A percentile compares a stretch with the other conserved stretches of the same genome.
Evolutionary conservation across 805 yeast genomes (phyloP).

Genomic region (Ogataea haglerorum): DNA sequence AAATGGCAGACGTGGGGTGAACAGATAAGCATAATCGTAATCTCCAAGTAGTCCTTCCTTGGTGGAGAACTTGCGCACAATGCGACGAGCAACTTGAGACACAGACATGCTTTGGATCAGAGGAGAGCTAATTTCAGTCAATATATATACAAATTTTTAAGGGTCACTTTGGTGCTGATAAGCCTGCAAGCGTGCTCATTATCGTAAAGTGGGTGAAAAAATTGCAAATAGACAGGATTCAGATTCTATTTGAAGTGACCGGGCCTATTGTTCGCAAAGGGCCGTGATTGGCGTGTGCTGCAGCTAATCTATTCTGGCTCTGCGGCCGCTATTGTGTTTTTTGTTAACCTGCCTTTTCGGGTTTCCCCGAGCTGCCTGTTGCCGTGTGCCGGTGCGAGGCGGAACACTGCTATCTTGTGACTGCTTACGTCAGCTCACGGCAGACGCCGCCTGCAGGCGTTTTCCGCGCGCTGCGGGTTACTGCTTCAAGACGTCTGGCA

Average conservation of each 20-base stretch:
- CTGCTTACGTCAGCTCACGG: background rate
- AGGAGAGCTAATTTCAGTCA: no score
- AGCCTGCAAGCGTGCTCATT: slow-evolving; percentile 3
- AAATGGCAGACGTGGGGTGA: slow-evolving; percentile 80
- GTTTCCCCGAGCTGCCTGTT: background rate
- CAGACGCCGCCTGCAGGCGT: no score
- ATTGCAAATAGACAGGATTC: background rate
- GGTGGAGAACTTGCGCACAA: slow-evolving; percentile 46
- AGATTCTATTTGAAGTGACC: no score
- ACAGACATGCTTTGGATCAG: background rate
- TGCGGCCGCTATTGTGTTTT: background rate
- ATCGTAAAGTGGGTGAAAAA: slow-evolving; percentile 4
- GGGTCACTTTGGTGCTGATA: background rate
- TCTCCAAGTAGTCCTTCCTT: slow-evolving; percentile 83
- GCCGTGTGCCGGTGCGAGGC: background rate
- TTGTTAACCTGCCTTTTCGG: background rate
- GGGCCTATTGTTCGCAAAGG: background rate
- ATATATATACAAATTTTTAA: no score
- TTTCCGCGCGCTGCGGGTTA: slow-evolving; percentile 20
- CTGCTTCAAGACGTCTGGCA: slow-evolving; percentile 67
- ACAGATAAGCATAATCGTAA: slow-evolving; percentile 75
- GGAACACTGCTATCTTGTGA: background rate
- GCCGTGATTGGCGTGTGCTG: background rate
- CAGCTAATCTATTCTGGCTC: background rate
- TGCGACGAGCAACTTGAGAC: slow-evolving; percentile 6